A percentile compares a stretch with the other conserved stretches of the same genome.
These are phyloP conservation scores for Botrytis paeoniae DNA, from an alignment of 2,329 filamentous ascomycete genomes.

Conservation along the genomic window DNA sequence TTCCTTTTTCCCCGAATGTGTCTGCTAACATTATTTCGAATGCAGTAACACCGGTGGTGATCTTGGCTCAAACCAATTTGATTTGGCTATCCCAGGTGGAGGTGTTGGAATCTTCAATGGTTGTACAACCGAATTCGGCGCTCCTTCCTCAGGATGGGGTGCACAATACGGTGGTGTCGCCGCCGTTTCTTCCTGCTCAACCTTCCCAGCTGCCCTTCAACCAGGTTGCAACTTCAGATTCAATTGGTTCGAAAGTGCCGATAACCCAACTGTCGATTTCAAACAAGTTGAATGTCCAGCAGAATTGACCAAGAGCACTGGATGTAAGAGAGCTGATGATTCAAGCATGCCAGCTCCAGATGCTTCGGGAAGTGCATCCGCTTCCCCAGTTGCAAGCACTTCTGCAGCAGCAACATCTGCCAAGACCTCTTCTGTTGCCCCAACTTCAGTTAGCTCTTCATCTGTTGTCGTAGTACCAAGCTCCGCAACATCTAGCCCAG, in stretches of 20 bases:
- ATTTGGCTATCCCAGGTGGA: conserved; percentile 53
- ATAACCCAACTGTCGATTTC: conserved; percentile 48
- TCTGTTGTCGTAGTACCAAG: background rate
- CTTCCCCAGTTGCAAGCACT: background rate
- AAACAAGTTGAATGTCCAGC: conserved; percentile 48
- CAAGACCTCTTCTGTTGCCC: background rate
- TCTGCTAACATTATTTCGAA: background rate
- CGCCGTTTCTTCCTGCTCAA: conserved; percentile 43
- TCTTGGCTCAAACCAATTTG: conserved; percentile 56
- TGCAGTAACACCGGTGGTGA: conserved; percentile 55
- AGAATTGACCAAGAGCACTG: conserved; percentile 44
- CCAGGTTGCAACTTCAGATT: conserved; percentile 52
- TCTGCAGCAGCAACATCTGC: background rate
- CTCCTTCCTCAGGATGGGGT: conserved; percentile 44
- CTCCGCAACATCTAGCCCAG: background rate
- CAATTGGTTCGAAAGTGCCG: conserved; percentile 50
- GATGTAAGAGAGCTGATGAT: conserved; percentile 39
- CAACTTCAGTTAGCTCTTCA: background rate
- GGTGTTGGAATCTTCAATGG: conserved; percentile 55
- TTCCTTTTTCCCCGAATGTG: fast-evolving
- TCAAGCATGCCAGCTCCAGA: conserved; percentile 18
- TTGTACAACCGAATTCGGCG: conserved; percentile 48
- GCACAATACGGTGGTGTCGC: conserved; percentile 48
- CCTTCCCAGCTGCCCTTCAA: conserved; percentile 45
- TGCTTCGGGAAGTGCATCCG: background rate